Conservation (phyloP, 805 yeast species). For the Kurtzmaniella cleridarum region DNA sequence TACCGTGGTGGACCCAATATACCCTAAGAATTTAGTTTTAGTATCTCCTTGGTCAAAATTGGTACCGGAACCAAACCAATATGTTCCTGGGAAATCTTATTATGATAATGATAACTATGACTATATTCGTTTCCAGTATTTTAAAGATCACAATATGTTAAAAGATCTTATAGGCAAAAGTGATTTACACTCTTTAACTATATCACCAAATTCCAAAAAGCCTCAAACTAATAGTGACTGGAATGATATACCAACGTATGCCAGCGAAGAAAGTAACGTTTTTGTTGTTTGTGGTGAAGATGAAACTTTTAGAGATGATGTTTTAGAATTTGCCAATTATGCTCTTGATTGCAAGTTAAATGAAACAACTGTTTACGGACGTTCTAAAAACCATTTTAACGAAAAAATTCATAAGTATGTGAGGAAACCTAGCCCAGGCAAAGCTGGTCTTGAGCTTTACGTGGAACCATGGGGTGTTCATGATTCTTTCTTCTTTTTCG, state of each 20-base stretch:
- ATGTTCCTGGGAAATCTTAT: slow-evolving; percentile 27
- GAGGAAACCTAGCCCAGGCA: slow-evolving; percentile 8
- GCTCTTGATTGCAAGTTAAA: slow-evolving; percentile 26
- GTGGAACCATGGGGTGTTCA: slow-evolving; percentile 37
- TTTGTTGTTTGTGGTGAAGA: slow-evolving; percentile 36
- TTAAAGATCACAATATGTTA: neutral
- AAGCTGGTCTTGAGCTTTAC: slow-evolving; percentile 17
- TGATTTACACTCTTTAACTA: slow-evolving; percentile 8
- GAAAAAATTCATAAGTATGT: slow-evolving; percentile 16
- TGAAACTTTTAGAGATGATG: slow-evolving; percentile 37
- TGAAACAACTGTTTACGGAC: slow-evolving; percentile 18
- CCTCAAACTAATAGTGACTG: slow-evolving; percentile 25
- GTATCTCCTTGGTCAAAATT: slow-evolving; percentile 37
- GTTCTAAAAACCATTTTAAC: slow-evolving; percentile 16
- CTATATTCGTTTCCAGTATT: slow-evolving; percentile 12
- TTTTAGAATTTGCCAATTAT: slow-evolving; percentile 27
- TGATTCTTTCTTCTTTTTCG: slow-evolving; percentile 25
- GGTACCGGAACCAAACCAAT: slow-evolving; percentile 15
- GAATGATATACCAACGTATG: slow-evolving; percentile 27
- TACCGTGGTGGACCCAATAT: slow-evolving; percentile 9
- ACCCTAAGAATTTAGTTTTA: slow-evolving; percentile 22
- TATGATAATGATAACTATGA: slow-evolving; percentile 23
- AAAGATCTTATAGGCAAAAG: slow-evolving; percentile 9
- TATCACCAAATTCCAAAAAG: slow-evolving; percentile 20
- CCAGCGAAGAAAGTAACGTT: slow-evolving; percentile 19